Evolutionary conservation across 2,329 filamentous ascomycete species (phyloP), one percentile per base, ranked within the genome.

Genomic region (Sporothrix brasiliensis): DNA sequence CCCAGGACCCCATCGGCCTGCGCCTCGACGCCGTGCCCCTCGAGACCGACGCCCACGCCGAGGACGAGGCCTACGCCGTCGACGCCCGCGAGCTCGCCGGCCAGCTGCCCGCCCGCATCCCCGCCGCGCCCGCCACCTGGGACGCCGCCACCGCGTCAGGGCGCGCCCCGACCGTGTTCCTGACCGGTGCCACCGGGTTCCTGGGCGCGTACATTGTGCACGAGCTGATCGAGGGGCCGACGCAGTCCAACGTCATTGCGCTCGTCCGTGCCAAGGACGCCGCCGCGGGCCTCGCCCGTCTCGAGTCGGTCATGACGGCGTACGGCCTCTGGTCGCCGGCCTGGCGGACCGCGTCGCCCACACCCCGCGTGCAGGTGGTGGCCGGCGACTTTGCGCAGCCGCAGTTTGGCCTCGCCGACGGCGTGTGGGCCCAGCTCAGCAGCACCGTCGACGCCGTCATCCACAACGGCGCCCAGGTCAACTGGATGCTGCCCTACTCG

Each of bases 151-250:
- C 21, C 53, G 30, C 30, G 24, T n/a, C 54, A 11, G 50, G 41
- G 24, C 24, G 24, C 73, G 72, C 79, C 70, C 71, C 81, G 72
- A 93, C 90, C 0, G 84, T 95, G 13, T 91, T 97, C 79, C 81
- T 97, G 5, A 97, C 94, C 2, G 93, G 94, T 56, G 93, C 92
- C 4, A 97, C 94, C 5, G 94, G 94, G 2, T 97, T 97, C 83
- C 80, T 97, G 24, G 94, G 94, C 39, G 87, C 92, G 0, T 96
- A 93, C 76, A 83, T 97, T 13, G 82, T 96, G 44, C 86, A 86
- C 69, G 92, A 97, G 69, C 80, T 97, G 1, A 84, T 97, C 1
- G 86, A 86, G 52, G 84, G 90, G 30, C 81, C 83, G 11, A 81
- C 81, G 19, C 79, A 81, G 21, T 82, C 87, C 16, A 89, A 86